phyloP scores from a whole-genome alignment of 768 basidiomycete species.

The Daedaleopsis sinensis region DNA sequence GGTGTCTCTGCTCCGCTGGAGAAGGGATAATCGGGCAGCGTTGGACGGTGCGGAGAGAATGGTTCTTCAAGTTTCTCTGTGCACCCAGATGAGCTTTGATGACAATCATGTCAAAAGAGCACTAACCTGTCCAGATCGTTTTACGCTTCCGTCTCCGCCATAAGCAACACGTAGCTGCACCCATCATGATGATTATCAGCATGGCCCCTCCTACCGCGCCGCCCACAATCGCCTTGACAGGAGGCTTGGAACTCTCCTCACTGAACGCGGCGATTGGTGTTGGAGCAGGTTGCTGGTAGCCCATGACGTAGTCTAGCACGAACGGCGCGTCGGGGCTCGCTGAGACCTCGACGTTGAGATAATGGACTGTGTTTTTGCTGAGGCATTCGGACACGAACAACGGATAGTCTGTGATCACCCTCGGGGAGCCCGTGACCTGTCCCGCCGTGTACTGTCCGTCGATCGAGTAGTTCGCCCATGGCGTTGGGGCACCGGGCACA shows the following conservation, averaged over 20 bases:
- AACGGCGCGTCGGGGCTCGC: not conserved
- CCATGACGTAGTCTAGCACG: not conserved
- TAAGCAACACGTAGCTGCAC: not conserved
- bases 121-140: not conserved
- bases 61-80: not conserved
- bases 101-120: not conserved
- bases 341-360: not conserved
- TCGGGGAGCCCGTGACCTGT: not conserved
- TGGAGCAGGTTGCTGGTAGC: not conserved
- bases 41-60: not conserved
- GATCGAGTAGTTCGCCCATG: constrained; percentile 1
- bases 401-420: not conserved
- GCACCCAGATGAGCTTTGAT: too few relatives aligned
- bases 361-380: not conserved
- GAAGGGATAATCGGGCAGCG: not conserved
- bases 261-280: not conserved
- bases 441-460: not conserved
- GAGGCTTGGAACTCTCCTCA: not conserved
- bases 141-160: not conserved
- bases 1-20: too few relatives aligned
- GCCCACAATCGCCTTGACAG: not conserved
- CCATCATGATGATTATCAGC: not conserved
- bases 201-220: not conserved
- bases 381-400: not conserved
- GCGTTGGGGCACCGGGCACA: not conserved